Conservation (phyloP, 805 yeast species). For the Clavispora phyllophila region DNA sequence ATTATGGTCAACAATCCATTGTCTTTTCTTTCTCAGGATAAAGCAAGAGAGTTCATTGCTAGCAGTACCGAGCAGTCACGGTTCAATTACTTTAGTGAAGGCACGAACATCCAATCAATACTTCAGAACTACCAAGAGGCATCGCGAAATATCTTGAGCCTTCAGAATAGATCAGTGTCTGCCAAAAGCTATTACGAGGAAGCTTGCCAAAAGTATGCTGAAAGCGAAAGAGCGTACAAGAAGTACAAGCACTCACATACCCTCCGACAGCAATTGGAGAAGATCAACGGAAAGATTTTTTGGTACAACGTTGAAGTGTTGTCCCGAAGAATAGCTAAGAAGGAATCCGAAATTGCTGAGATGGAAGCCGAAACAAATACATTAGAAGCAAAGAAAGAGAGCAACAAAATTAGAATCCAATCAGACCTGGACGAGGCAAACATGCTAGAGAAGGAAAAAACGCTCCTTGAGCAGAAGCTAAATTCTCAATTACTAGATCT, state of each 20-base stretch:
- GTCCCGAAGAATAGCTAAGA: slow-evolving; percentile 20
- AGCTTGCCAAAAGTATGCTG: slow-evolving; percentile 25
- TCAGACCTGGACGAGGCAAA: not conserved
- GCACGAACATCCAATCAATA: slow-evolving; percentile 70
- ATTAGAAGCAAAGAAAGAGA: slow-evolving; percentile 18
- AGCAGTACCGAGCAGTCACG: slow-evolving; percentile 68
- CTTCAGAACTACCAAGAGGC: slow-evolving; percentile 43
- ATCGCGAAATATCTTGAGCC: slow-evolving; percentile 23
- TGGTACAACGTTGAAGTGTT: slow-evolving; percentile 37
- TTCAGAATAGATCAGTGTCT: slow-evolving; percentile 22
- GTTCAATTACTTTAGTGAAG: slow-evolving; percentile 73
- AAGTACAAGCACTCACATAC: slow-evolving; percentile 31
- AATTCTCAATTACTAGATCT: slow-evolving; percentile 1
- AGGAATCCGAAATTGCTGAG: slow-evolving; percentile 13
- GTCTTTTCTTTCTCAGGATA: slow-evolving; percentile 89
- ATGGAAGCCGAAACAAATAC: slow-evolving; percentile 10
- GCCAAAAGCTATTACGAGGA: slow-evolving; percentile 22
- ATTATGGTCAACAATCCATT: slow-evolving; percentile 86
- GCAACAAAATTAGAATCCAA: not conserved
- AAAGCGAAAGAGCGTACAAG: slow-evolving; percentile 26
- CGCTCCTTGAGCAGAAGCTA: not conserved
- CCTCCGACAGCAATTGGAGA: slow-evolving; percentile 27
- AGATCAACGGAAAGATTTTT: slow-evolving; percentile 36
- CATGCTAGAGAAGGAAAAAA: not conserved
- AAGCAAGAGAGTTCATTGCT: slow-evolving; percentile 84